Evolutionary conservation across 495 filamentous ascomycete genomes (phyloP).

Genomic region (Lasiosphaeria ovina): DNA sequence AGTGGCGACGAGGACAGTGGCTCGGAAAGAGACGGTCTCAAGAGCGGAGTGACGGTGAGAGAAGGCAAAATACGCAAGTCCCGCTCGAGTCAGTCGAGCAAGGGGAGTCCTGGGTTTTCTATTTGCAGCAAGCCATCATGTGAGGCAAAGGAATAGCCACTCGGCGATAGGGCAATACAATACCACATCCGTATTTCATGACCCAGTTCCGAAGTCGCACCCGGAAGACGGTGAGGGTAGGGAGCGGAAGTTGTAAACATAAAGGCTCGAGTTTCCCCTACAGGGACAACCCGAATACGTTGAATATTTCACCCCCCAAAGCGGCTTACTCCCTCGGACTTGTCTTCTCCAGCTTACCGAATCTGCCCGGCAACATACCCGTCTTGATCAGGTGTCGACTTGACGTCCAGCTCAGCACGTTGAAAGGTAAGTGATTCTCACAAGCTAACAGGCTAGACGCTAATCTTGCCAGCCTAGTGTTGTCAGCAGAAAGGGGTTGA

Average conservation of each 20-base stretch:
- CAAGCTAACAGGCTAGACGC: neutral
- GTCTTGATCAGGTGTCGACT: neutral
- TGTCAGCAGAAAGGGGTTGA: neutral
- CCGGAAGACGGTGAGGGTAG: neutral
- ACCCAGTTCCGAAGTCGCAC: neutral
- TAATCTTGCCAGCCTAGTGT: neutral
- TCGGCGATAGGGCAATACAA: neutral
- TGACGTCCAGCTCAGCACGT: neutral
- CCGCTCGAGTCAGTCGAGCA: neutral
- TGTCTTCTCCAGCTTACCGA: too few relatives aligned
- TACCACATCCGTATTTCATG: neutral
- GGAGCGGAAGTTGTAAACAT: neutral
- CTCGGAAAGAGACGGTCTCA: neutral
- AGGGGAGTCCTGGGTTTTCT: neutral
- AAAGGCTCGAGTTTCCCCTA: neutral
- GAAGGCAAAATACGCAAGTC: slow-evolving; percentile 4
- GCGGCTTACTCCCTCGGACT: too few relatives aligned
- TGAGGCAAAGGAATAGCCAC: slow-evolving; percentile 3
- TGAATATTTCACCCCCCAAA: neutral
- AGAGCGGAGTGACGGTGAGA: neutral
- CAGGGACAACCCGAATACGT: neutral
- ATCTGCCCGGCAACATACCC: neutral
- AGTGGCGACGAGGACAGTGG: neutral
- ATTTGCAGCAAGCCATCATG: slow-evolving; percentile 8
- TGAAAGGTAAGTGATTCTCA: neutral